phyloP scores from a whole-genome alignment of 441 rosid species.

The Croton laevigatus region DNA sequence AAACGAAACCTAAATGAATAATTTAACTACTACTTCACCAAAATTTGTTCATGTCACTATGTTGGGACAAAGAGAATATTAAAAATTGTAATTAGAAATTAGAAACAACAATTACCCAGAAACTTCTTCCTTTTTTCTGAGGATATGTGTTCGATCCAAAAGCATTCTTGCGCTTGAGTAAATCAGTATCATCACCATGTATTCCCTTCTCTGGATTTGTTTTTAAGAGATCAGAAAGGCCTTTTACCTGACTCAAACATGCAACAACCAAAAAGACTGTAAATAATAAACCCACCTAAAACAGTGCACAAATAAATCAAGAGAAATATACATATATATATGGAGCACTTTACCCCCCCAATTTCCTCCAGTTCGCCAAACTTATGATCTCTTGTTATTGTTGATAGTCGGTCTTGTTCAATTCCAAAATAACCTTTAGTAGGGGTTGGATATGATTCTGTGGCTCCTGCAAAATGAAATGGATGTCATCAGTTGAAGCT shows the following conservation, averaged over 20 bases:
- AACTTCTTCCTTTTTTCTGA: slow-evolving; percentile 85
- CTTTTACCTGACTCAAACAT: slow-evolving; percentile 55
- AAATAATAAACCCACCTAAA: slow-evolving; percentile 8
- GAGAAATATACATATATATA: not conserved
- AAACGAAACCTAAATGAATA: not conserved
- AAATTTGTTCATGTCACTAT: not conserved
- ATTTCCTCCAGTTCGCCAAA: slow-evolving; percentile 45
- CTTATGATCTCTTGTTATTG: slow-evolving; percentile 80
- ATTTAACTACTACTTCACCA: not conserved
- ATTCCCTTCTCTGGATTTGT: slow-evolving; percentile 81
- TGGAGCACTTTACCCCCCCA: slow-evolving; percentile 69
- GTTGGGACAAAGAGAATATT: not conserved
- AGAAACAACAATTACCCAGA: slow-evolving; percentile 60
- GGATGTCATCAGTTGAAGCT: not conserved
- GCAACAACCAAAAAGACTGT: slow-evolving; percentile 15
- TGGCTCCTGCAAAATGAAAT: slow-evolving; percentile 38
- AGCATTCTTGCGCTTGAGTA: slow-evolving; percentile 54
- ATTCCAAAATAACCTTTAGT: slow-evolving; percentile 61
- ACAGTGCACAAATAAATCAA: slow-evolving; percentile 12
- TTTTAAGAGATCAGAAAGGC: slow-evolving; percentile 58
- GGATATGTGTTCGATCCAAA: slow-evolving; percentile 99
- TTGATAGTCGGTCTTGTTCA: slow-evolving; percentile 60
- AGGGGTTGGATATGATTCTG: slow-evolving; percentile 21
- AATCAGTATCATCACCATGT: slow-evolving; percentile 69
- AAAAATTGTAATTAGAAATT: slow-evolving; percentile 12